Evolutionary conservation across 192 early-diverging fungal species (phyloP).

Genomic region (Chytriomyces sp.): DNA sequence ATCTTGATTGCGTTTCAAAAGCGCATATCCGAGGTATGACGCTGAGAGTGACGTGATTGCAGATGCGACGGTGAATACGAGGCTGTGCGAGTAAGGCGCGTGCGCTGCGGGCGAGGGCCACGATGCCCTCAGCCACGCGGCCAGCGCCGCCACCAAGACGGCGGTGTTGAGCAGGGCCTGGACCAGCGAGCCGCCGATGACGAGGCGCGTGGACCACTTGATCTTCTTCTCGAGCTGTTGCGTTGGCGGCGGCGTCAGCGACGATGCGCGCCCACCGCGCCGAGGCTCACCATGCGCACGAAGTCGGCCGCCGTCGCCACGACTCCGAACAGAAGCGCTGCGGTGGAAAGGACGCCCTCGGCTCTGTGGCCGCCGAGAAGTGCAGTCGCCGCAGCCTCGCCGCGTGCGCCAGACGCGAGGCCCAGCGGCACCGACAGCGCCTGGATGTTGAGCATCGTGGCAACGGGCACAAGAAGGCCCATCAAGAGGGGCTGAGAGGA

Average conservation of each 20-base stretch:
- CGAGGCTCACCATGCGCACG: constrained; percentile 47
- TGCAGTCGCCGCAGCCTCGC: background rate
- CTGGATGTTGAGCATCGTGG: constrained; percentile 53
- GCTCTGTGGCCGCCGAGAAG: background rate
- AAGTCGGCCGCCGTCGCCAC: constrained; percentile 41
- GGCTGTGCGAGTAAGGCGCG: constrained; percentile 33
- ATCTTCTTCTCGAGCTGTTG: constrained; percentile 51
- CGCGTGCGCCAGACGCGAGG: background rate
- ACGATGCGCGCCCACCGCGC: background rate
- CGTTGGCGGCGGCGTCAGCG: background rate
- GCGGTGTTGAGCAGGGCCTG: constrained; percentile 36
- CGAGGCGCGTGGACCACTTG: constrained; percentile 52
- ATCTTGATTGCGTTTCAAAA: constrained; percentile 39
- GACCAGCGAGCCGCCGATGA: constrained; percentile 37
- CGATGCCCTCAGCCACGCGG: background rate
- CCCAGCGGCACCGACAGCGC: constrained; percentile 50
- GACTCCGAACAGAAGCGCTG: constrained; percentile 40
- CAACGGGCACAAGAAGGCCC: constrained; percentile 46
- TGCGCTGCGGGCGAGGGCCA: background rate
- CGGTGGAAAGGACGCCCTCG: constrained; percentile 2
- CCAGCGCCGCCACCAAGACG: constrained; percentile 1
- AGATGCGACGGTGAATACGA: constrained; percentile 39
- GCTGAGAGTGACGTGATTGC: constrained; percentile 36
- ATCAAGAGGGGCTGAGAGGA: constrained; percentile 30
- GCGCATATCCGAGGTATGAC: constrained; percentile 25